These are phyloP conservation scores for Claviceps sp. DNA, from an alignment of 2,329 filamentous ascomycete genomes.

Conservation along the genomic window DNA sequence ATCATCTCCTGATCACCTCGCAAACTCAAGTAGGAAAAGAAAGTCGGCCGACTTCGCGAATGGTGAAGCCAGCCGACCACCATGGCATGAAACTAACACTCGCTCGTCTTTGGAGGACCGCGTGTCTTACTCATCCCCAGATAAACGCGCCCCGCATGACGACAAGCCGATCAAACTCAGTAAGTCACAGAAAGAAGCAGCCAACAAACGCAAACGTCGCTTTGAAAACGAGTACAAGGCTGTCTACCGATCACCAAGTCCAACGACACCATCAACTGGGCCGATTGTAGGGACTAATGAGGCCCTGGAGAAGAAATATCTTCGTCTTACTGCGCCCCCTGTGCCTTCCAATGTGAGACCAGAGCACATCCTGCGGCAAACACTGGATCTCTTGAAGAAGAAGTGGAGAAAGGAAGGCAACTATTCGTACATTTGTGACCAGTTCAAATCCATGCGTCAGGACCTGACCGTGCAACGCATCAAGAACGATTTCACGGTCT, in stretches of 20 bases:
- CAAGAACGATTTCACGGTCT: slow-evolving; percentile 91
- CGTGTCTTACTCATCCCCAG: slow-evolving; percentile 45
- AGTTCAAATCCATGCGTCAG: slow-evolving; percentile 97
- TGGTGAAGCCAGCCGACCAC: slow-evolving; percentile 43
- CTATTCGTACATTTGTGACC: slow-evolving; percentile 95
- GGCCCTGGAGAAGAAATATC: slow-evolving; percentile 81
- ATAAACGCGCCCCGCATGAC: slow-evolving; percentile 30
- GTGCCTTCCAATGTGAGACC: slow-evolving; percentile 83
- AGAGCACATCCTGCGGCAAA: slow-evolving; percentile 64
- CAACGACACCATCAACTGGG: slow-evolving; percentile 42
- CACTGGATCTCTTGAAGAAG: slow-evolving; percentile 76
- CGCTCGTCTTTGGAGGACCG: slow-evolving; percentile 55
- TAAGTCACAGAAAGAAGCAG: slow-evolving; percentile 77
- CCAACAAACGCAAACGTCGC: slow-evolving; percentile 80
- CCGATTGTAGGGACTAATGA: slow-evolving; percentile 81
- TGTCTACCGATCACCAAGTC: slow-evolving; percentile 41
- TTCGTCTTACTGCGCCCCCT: slow-evolving; percentile 82
- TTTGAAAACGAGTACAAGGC: slow-evolving; percentile 58
- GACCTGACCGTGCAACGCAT: slow-evolving; percentile 96
- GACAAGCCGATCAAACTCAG: slow-evolving; percentile 44
- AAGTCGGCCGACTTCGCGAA: slow-evolving; percentile 58
- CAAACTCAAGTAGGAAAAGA: slow-evolving; percentile 53
- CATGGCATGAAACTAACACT: slow-evolving; percentile 63
- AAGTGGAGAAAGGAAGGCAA: slow-evolving; percentile 92
- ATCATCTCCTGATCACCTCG: slow-evolving; percentile 14